Conservation (phyloP, 2,329 filamentous ascomycete genomes). For the Apiospora phragmitis region DNA sequence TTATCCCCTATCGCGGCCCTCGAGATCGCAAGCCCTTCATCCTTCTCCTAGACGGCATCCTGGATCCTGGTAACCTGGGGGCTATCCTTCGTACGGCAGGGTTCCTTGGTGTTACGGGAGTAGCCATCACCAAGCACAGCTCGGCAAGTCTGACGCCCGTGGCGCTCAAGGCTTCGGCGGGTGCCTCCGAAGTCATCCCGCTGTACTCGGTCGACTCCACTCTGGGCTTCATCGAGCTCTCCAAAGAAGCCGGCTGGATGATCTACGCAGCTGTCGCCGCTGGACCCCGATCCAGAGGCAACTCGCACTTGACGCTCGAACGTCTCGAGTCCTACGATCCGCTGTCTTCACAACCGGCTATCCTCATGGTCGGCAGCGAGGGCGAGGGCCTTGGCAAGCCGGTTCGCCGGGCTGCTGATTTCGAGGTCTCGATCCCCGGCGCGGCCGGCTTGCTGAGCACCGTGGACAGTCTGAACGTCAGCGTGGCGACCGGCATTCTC, state of each 20-base stretch:
- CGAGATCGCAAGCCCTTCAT: slow-evolving; percentile 66
- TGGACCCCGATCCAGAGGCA: slow-evolving; percentile 34
- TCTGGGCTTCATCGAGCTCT: slow-evolving; percentile 67
- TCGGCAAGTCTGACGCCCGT: slow-evolving; percentile 75
- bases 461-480: slow-evolving; percentile 92
- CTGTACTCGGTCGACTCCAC: slow-evolving; percentile 71
- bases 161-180: slow-evolving; percentile 83
- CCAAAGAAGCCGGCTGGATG: slow-evolving; percentile 73
- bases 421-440: slow-evolving; percentile 64
- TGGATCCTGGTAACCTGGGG: slow-evolving; percentile 89
- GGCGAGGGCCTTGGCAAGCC: slow-evolving; percentile 69
- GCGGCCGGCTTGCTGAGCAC: slow-evolving; percentile 49
- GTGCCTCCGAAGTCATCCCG: slow-evolving; percentile 78
- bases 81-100: slow-evolving; percentile 85
- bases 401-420: slow-evolving; percentile 66
- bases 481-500: slow-evolving; percentile 79
- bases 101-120: slow-evolving; percentile 85
- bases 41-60: slow-evolving; percentile 71
- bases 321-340: slow-evolving; percentile 52
- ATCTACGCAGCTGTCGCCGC: slow-evolving; percentile 74
- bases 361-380: slow-evolving; percentile 83
- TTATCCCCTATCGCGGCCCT: slow-evolving; percentile 41
- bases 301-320: slow-evolving; percentile 49
- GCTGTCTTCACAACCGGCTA: slow-evolving; percentile 62
- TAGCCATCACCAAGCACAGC: slow-evolving; percentile 73